phyloP scores from a whole-genome alignment of 164 flowering plant genomes.

The Vitis rotundifolia region DNA sequence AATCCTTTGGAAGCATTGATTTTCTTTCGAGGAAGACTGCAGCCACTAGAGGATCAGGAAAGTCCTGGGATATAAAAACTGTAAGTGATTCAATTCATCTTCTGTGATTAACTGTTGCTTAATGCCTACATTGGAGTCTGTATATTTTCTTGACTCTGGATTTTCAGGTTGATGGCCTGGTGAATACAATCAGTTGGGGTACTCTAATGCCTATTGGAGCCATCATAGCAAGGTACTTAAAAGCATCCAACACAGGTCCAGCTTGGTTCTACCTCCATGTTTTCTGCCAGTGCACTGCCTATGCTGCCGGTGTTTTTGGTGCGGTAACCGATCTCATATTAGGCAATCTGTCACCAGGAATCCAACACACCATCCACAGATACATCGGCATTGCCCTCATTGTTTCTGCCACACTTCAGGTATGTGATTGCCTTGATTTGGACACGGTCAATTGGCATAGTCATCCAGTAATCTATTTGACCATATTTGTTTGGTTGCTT shows the following conservation, averaged over 20 bases:
- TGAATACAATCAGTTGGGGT: constrained; percentile 59
- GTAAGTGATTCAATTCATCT: too few species aligned
- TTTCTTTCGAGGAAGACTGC: too few species aligned
- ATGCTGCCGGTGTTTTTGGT: constrained; percentile 36
- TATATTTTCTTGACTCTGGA: too few species aligned
- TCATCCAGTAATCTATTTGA: too few species aligned
- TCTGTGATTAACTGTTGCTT: too few species aligned
- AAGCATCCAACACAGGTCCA: constrained; percentile 35
- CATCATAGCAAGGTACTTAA: constrained; percentile 45
- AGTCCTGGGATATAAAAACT: too few species aligned
- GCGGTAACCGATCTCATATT: constrained; percentile 41
- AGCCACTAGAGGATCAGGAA: too few species aligned
- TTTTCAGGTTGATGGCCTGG: constrained; percentile 48
- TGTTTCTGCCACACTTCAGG: constrained; percentile 33
- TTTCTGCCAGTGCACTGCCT: constrained; percentile 34
- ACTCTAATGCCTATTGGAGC: constrained; percentile 47
- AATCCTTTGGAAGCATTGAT: too few species aligned
- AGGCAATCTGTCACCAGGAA: constrained; percentile 23
- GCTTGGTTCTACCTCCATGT: constrained; percentile 43
- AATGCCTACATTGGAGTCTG: too few species aligned
- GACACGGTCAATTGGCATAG: too few species aligned
- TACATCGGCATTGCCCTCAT: constrained; percentile 37
- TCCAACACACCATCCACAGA: constrained; percentile 26
- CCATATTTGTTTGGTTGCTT: too few species aligned
- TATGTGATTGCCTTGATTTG: not conserved